Conservation (phyloP, 2,329 filamentous ascomycete species). For the Ilyonectria destructans region DNA sequence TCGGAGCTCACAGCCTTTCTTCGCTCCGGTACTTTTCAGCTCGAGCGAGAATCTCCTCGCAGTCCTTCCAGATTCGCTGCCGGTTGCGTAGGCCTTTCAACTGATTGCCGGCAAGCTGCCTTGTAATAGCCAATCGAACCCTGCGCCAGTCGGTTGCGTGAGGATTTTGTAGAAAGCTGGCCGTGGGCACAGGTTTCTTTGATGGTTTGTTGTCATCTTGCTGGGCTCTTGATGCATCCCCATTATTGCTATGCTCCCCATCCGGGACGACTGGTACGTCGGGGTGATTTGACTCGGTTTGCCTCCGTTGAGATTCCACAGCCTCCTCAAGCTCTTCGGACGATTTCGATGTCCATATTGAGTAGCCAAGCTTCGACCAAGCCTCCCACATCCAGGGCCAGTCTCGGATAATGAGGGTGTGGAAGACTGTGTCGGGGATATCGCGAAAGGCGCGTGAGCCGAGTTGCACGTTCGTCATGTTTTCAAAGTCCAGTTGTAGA, state of each 20-base stretch:
- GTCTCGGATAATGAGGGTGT: constrained; percentile 23
- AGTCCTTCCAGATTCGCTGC: constrained; percentile 29
- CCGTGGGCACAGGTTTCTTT: not conserved
- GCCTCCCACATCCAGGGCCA: constrained; percentile 41
- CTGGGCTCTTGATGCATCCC: not conserved
- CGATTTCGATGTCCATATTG: constrained; percentile 39
- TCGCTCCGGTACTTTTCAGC: constrained; percentile 19
- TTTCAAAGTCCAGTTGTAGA: constrained; percentile 24
- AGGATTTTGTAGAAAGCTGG: not conserved
- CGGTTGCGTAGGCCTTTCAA: constrained; percentile 26
- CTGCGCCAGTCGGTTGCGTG: constrained; percentile 1
- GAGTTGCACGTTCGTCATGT: constrained; percentile 34
- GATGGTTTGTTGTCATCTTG: not conserved
- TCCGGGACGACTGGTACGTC: not conserved
- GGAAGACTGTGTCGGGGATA: constrained; percentile 29
- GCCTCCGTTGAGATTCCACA: not conserved
- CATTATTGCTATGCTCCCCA: not conserved
- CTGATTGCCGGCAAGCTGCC: not conserved
- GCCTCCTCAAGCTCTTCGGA: constrained; percentile 6
- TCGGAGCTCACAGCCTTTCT: constrained; percentile 9
- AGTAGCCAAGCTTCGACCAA: constrained; percentile 34
- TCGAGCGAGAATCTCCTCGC: constrained; percentile 13
- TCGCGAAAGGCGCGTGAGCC: constrained; percentile 34
- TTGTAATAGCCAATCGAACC: constrained; percentile 23
- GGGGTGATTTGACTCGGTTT: not conserved